Evolutionary conservation across 768 basidiomycete species (phyloP).

Genomic region (Lactarius evosmus): DNA sequence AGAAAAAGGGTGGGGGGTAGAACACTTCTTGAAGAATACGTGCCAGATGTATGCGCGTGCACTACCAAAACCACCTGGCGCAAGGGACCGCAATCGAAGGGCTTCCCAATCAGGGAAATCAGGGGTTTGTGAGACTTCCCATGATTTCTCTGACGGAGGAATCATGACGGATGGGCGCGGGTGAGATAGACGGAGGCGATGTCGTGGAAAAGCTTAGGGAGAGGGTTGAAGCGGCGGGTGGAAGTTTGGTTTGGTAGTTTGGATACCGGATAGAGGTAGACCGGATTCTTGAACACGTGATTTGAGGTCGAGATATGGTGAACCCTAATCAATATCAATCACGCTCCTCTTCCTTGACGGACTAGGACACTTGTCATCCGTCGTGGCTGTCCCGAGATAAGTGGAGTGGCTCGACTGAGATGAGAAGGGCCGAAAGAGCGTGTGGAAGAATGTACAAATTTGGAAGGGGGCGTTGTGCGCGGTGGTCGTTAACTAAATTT

Average conservation of each 20-base stretch:
- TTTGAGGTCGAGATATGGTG: neutral
- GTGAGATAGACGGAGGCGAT: too few species aligned
- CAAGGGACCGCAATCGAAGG: slow-evolving; percentile 47
- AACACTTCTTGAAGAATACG: too few species aligned
- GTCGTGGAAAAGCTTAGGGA: neutral
- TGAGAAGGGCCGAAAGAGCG: neutral
- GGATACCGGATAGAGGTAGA: neutral
- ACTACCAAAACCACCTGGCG: slow-evolving; percentile 61
- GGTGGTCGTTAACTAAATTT: neutral
- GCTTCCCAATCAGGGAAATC: slow-evolving; percentile 43
- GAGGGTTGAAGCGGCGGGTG: neutral
- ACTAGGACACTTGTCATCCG: too few species aligned
- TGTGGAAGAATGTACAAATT: neutral
- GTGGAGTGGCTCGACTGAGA: neutral
- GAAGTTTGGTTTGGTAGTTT: neutral
- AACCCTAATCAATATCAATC: neutral
- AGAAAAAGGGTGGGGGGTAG: too few species aligned
- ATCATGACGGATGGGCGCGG: neutral
- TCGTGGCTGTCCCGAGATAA: too few species aligned
- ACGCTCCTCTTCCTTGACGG: neutral
- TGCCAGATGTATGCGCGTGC: slow-evolving; percentile 58
- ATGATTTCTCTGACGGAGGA: slow-evolving; percentile 1
- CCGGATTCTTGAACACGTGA: neutral
- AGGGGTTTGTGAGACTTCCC: neutral
- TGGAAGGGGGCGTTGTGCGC: neutral